These are phyloP conservation scores for Aspergillus sp. DNA, from an alignment of 2,329 filamentous ascomycete species.

Conservation along the genomic window DNA sequence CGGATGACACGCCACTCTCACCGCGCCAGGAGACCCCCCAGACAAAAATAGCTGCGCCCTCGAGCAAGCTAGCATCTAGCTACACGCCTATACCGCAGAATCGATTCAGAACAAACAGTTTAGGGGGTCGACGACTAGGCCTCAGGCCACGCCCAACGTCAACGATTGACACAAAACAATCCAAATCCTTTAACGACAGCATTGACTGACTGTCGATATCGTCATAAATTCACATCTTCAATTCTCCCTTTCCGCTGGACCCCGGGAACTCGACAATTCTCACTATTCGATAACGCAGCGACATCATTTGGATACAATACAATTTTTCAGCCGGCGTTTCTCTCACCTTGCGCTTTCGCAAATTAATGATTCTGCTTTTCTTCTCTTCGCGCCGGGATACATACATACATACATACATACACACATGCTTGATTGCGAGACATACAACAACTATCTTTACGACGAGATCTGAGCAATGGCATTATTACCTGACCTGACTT, in stretches of 20 bases:
- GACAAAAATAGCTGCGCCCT: slow-evolving; percentile 35
- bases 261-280: slow-evolving; percentile 12
- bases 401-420: slow-evolving; percentile 3
- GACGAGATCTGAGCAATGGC: slow-evolving; percentile 9
- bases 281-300: slow-evolving; percentile 23
- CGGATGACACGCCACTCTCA: slow-evolving; percentile 21
- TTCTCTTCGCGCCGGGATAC: not conserved
- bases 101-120: slow-evolving; percentile 38
- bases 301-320: slow-evolving; percentile 18
- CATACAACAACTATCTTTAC: slow-evolving; percentile 4
- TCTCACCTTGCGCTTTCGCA: not conserved
- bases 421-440: not conserved
- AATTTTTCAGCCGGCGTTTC: slow-evolving; percentile 23
- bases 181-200: slow-evolving; percentile 30
- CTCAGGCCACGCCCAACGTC: slow-evolving; percentile 31
- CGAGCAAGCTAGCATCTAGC: slow-evolving; percentile 36
- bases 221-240: not conserved
- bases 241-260: slow-evolving; percentile 2
- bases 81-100: slow-evolving; percentile 40
- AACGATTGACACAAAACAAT: slow-evolving; percentile 25
- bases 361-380: not conserved
- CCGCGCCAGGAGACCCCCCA: slow-evolving; percentile 27
- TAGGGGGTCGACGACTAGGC: slow-evolving; percentile 36
- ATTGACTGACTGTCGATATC: slow-evolving; percentile 26
- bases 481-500: slow-evolving; percentile 1